Evolutionary conservation across 1,284 basidiomycete genomes (phyloP), one percentile per base, ranked within the genome.

Genomic region (Pseudozyma thailandica): DNA sequence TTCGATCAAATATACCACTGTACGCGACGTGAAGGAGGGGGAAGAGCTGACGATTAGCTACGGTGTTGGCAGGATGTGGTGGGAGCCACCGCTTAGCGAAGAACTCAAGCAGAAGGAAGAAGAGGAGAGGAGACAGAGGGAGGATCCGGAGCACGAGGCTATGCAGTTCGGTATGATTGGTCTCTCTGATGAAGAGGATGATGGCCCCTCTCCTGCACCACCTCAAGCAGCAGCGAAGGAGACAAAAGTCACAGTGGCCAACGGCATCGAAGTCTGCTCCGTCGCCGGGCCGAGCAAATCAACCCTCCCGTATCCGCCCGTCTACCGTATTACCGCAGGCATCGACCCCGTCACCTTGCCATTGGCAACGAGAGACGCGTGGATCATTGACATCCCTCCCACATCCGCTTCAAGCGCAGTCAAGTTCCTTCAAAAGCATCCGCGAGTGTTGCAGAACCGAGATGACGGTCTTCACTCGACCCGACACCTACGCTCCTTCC

Each of bases 31-130:
- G 21, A 64, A 85, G 8, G 79, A 84, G 3, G 88, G 86, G 38
- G 90, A 93, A 75, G 92, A 94, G 79, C 86, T 93, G 4, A 91
- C 88, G 72, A 92, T 93, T 66, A 90, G 88, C 76, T 91, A 92
- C 73, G 90, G 89, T 0, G 52, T 58, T 0, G 78, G 80, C 5
- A 60, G 64, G 42, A 82, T 77, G 80, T 79, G 80, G 81, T 82
- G 80, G 82, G 72, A 75, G 39, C 54, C 66, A 16, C 45, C 48
- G 15, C 2, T 28, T 23, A 44, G 26, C 4, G 37, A 44, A 16
- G 60, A 59, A 35, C 27, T 45, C n/a, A 25, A 46, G 30, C 13
- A 16, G 41, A 38, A 3, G 20, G 52, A 56, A 28, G 47, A 50
- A 18, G 52, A 59, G 27, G 45, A 53, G 39, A 38, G 30, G 33